phyloP scores from a whole-genome alignment of 257 asterid species.

The Mentha longifolia region DNA sequence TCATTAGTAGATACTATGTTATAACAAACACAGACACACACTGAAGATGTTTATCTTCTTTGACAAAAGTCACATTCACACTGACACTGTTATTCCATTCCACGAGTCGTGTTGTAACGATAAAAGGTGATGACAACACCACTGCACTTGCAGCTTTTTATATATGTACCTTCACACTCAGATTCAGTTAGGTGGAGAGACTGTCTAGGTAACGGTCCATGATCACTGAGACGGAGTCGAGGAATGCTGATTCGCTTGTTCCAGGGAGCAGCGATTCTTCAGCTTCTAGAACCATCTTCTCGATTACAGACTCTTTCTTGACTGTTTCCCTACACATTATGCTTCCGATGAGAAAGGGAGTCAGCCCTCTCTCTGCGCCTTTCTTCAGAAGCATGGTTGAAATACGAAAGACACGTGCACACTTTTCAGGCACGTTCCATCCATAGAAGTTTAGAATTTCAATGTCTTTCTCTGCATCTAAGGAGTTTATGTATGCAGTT shows the following conservation, averaged over 20 bases:
- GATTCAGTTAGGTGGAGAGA: conserved; percentile 15
- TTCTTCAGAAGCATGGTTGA: conserved; percentile 81
- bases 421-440: conserved; percentile 57
- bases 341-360: conserved; percentile 63
- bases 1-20: conserved; percentile 20
- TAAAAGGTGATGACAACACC: conserved; percentile 27
- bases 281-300: conserved; percentile 66
- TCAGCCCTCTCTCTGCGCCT: conserved; percentile 64
- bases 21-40: neutral
- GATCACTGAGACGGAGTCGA: conserved; percentile 51
- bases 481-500: conserved; percentile 56
- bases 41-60: neutral
- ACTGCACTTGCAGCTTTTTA: conserved; percentile 18
- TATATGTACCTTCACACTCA: neutral
- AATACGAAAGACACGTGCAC: conserved; percentile 62
- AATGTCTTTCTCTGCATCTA: conserved; percentile 71
- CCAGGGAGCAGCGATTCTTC: conserved; percentile 58
- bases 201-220: conserved; percentile 62
- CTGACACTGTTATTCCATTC: conserved; percentile 14
- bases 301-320: conserved; percentile 58
- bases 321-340: conserved; percentile 80
- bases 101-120: conserved; percentile 25
- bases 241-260: conserved; percentile 58
- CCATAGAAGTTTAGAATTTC: conserved; percentile 63
- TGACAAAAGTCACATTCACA: neutral